These are phyloP conservation scores for Pichia sp. DNA, from an alignment of 1,139 yeast species.

Conservation along the genomic window DNA sequence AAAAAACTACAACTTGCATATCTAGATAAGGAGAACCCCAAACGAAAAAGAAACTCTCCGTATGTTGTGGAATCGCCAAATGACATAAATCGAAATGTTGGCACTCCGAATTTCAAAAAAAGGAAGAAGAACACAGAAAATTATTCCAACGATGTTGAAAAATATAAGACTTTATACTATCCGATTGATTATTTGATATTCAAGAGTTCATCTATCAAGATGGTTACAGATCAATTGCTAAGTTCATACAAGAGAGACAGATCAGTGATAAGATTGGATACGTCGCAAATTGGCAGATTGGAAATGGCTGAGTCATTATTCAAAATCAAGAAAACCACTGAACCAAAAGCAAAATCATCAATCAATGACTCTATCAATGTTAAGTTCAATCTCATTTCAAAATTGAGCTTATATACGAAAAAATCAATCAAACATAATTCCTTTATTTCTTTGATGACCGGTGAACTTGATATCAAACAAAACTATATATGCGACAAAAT, in stretches of 20 bases:
- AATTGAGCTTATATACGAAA: conserved; percentile 53
- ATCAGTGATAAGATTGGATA: conserved; percentile 9
- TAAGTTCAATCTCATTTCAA: conserved; percentile 66
- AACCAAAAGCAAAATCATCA: conserved; percentile 15
- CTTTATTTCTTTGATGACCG: conserved; percentile 57
- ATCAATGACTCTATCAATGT: conserved; percentile 35
- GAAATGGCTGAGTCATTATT: conserved; percentile 13
- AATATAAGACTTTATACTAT: conserved; percentile 43
- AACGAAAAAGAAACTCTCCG: conserved; percentile 16
- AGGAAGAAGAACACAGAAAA: conserved; percentile 11
- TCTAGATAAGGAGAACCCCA: conserved; percentile 22
- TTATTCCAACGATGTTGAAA: conserved; percentile 29
- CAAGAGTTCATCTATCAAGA: conserved; percentile 30
- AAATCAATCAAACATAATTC: conserved; percentile 39
- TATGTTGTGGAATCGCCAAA: conserved; percentile 4
- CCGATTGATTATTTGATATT: conserved; percentile 37
- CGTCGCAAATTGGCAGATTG: conserved; percentile 8
- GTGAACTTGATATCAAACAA: conserved; percentile 60
- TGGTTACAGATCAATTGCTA: conserved; percentile 20
- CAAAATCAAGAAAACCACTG: conserved; percentile 38
- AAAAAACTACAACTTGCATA: conserved; percentile 39
- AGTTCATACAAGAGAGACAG: conserved; percentile 12
- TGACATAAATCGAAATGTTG: conserved; percentile 8
- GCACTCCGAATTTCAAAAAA: conserved; percentile 16
- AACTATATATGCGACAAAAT: conserved; percentile 55